Evolutionary conservation across 805 yeast genomes (phyloP), one percentile per base, ranked within the genome.

Genomic region (Blastobotrys americana): DNA sequence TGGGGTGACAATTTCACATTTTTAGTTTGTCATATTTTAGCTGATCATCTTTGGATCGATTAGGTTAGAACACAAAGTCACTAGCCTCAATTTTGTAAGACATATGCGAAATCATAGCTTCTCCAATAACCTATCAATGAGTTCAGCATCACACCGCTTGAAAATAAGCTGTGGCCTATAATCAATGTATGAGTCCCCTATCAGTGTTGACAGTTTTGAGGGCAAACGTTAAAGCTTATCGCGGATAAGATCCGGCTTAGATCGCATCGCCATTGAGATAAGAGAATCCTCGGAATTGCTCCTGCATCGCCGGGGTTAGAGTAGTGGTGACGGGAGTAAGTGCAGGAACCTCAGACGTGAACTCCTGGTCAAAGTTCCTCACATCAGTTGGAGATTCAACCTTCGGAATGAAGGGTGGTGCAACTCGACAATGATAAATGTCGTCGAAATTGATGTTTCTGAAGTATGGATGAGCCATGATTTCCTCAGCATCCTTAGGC

Each of bases 281-380:
- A 1, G 97, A 87, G 68, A 93, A 93, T 3, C 98, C 98, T 56
- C 97, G 79, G 76, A 93, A 93, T 68, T 87, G 94, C 58, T 93
- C 97, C 71, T 93, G 98, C 78, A 84, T 82, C 21, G 81, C 77
- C 1, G 93, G 78, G 10, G 93, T 82, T 57, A 93, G 71, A 4
- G 84, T 80, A 23, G 95, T 82, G 49, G 87, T 90, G 40, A 93
- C 89, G 2, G 98, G 98, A 1, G 98, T 93, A 64, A 90, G 73
- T 41, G 95, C 82, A 28, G 97, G 96, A 28, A 93, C 83, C 58
- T 93, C 97, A 0, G 88, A 78, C 0, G 98, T 93, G 61, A 93
- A 93, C 62, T 88, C 96, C 56, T 82, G 84, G 66, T 93, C 98
- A 60, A 93, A 93, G 68, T 87, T 87, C 2, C 93, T 77, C 38